Conservation (phyloP, 345 rosid species). For the Theobroma cacao region DNA sequence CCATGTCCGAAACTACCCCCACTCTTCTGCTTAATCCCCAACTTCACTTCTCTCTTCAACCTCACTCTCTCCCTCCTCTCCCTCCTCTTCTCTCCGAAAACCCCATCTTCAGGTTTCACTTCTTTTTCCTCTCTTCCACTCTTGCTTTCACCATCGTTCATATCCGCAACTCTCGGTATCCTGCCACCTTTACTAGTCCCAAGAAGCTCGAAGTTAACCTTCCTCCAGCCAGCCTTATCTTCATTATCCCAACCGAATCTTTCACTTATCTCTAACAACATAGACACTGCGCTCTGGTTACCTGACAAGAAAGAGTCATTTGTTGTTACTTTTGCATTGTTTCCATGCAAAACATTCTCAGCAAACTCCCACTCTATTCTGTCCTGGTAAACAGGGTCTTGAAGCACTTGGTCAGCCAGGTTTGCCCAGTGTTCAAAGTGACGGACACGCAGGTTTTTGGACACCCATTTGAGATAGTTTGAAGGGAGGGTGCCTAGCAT, state of each 20-base stretch:
- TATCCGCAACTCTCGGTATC: slow-evolving; percentile 53
- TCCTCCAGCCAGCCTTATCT: slow-evolving; percentile 68
- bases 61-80: slow-evolving; percentile 22
- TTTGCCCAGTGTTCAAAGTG: slow-evolving; percentile 68
- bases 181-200: slow-evolving; percentile 77
- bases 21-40: background rate
- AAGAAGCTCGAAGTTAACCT: slow-evolving; percentile 58
- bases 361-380: slow-evolving; percentile 82
- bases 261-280: slow-evolving; percentile 66
- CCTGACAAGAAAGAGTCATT: background rate
- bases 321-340: slow-evolving; percentile 10
- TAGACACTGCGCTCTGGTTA: slow-evolving; percentile 37
- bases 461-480: slow-evolving; percentile 71
- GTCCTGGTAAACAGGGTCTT: slow-evolving; percentile 65
- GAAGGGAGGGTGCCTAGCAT: slow-evolving; percentile 85
- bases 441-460: slow-evolving; percentile 61
- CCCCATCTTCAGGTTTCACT: slow-evolving; percentile 28
- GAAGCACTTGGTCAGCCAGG: slow-evolving; percentile 68
- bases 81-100: slow-evolving; percentile 24
- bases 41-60: slow-evolving; percentile 9
- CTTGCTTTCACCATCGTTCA: background rate
- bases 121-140: slow-evolving; percentile 15
- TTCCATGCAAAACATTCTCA: slow-evolving; percentile 48
- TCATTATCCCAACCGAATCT: slow-evolving; percentile 86
- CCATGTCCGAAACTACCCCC: background rate